Evolutionary conservation across 306 rosid species (phyloP), one percentile per base, ranked within the genome.

Genomic region (Quercus variabilis): DNA sequence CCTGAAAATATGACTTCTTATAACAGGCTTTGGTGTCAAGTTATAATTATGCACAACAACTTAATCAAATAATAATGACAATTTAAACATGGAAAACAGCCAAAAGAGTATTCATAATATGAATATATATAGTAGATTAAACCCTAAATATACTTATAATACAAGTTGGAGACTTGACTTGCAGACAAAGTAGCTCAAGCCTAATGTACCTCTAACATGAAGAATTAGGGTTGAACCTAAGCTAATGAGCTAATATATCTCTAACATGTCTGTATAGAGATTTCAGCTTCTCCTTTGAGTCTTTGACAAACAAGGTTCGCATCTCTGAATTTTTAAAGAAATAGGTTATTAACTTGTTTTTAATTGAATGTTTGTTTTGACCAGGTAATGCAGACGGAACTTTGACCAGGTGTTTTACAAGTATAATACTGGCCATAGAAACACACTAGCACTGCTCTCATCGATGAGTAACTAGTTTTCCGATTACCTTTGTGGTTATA

Each of bases 201-300:
- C 23, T 21, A 21, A 21, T 21, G 0, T 21, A 21, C 0, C 23
- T 21, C 23, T 21, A 21, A 21, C 23, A 21, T 21, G 23, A 0
- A 21, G 8, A 35, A 6, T 35, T 35, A 35, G 2, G 9, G 9
- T 35, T 35, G 8, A 6, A 9, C 41, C 5, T 31, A 4, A 3
- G 4, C 5, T 4, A 4, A 4, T 31, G 35, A 4, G 5, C 5
- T 31, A 31, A 31, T 31, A 4, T 31, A 31, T 31, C 35, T 35
- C 8, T 6, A 35, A 35, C 9, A 6, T 90, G 86, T 83, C 83
- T 95, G 56, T 83, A 85, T 83, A 60, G 93, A 67, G 96, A 91
- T 95, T 76, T 98, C 99, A 14, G 77, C 93, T 6, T 89, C 97
- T 58, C 99, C 99, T 78, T 79, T 55, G 70, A 76, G 55, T 98